These are phyloP conservation scores for Ganoderma sinense DNA, from an alignment of 1,284 basidiomycete species.

Conservation along the genomic window DNA sequence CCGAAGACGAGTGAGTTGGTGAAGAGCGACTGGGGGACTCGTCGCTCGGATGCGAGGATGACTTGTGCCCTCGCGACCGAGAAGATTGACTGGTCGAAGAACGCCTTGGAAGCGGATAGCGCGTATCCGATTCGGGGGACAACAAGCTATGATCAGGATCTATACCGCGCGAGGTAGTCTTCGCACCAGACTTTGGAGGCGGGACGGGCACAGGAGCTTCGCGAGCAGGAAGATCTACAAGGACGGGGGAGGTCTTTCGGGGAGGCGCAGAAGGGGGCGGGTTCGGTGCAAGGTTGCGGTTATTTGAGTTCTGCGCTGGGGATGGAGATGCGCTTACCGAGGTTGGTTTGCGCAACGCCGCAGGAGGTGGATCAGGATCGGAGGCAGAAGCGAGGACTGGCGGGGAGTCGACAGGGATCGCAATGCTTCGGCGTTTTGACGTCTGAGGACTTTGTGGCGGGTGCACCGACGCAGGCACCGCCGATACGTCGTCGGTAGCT, in stretches of 20 bases:
- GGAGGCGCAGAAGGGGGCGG: conserved; percentile 5
- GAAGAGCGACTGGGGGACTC: conserved; percentile 8
- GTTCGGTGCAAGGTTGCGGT: not conserved
- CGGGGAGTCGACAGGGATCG: conserved; percentile 6
- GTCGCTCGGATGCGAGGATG: conserved; percentile 10
- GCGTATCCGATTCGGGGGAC: conserved; percentile 27
- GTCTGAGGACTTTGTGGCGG: conserved; percentile 12
- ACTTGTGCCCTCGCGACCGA: conserved; percentile 2
- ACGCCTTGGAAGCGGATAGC: conserved; percentile 29
- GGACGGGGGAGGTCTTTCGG: not conserved
- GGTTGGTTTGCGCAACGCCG: not conserved
- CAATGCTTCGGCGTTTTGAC: conserved; percentile 11
- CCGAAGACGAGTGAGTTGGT: conserved; percentile 10
- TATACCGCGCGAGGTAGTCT: conserved; percentile 20
- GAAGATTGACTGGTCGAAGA: conserved; percentile 21
- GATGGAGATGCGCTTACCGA: not conserved
- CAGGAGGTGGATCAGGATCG: conserved; percentile 18
- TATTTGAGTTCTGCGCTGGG: conserved; percentile 9
- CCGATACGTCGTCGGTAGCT: conserved; percentile 2
- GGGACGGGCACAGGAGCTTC: not conserved
- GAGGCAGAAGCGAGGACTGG: conserved; percentile 10
- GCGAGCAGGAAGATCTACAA: conserved; percentile 1
- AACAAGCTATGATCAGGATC: conserved; percentile 28
- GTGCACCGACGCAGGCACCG: not conserved
- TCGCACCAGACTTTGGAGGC: conserved; percentile 9